A percentile compares a stretch with the other conserved stretches of the same genome.
Evolutionary conservation across 2,329 filamentous ascomycete species (phyloP).

Genomic region (Didymosphaeria variabile): DNA sequence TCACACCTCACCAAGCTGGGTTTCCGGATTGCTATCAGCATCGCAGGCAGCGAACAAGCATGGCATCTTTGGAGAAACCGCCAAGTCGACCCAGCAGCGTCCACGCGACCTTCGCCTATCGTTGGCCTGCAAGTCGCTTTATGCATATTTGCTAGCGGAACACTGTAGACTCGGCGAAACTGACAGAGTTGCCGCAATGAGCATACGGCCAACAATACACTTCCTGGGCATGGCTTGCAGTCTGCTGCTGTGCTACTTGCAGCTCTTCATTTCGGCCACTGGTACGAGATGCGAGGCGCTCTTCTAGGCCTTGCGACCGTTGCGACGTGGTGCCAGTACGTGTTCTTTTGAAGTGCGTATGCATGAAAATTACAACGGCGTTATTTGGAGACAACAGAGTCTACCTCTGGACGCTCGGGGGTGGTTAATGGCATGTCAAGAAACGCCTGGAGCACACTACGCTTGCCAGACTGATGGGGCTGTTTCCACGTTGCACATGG

Average conservation of each 20-base stretch:
- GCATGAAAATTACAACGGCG: background rate
- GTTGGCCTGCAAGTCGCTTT: background rate
- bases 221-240: background rate
- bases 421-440: background rate
- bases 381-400: background rate
- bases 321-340: background rate
- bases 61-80: background rate
- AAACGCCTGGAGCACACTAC: background rate
- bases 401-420: background rate
- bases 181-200: background rate
- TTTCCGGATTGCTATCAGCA: background rate
- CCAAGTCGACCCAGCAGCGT: background rate
- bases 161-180: background rate
- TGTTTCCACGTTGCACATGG: slow-evolving; percentile 2
- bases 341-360: background rate
- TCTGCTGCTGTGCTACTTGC: slow-evolving; percentile 21
- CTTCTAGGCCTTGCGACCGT: background rate
- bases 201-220: background rate
- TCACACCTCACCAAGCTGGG: background rate
- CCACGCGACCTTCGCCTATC: background rate
- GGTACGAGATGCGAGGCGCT: background rate
- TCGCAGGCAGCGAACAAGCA: background rate
- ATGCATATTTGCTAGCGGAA: slow-evolving; percentile 2
- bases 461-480: background rate
- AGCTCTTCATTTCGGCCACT: slow-evolving; percentile 10